A percentile compares a stretch with the other conserved stretches of the same genome.
phyloP scores from a whole-genome alignment of 805 yeast genomes.

The Metschnikowia kofuensis region DNA sequence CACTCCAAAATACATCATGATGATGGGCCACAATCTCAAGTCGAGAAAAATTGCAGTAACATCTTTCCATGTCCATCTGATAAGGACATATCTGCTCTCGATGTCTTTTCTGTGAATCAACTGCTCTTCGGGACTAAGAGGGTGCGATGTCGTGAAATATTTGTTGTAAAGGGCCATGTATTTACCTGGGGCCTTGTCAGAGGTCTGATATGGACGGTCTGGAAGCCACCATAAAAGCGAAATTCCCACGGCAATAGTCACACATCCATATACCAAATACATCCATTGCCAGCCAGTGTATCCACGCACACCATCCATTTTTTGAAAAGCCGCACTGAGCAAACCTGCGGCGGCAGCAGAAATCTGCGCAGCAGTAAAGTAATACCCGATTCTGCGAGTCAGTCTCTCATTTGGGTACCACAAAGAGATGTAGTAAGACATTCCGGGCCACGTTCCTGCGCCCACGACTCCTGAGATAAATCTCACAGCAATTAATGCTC shows the following conservation, averaged over 20 bases:
- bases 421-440: conserved; percentile 76
- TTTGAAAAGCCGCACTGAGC: conserved; percentile 84
- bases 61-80: conserved; percentile 60
- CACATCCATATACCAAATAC: conserved; percentile 70
- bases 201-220: conserved; percentile 54
- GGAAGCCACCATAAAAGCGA: conserved; percentile 81
- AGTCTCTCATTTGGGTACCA: conserved; percentile 83
- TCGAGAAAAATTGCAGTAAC: conserved; percentile 55
- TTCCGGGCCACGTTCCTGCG: conserved; percentile 90
- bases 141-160: conserved; percentile 36
- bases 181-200: conserved; percentile 14
- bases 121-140: conserved; percentile 54
- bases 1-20: conserved; percentile 88
- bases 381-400: conserved; percentile 80
- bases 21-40: conserved; percentile 71
- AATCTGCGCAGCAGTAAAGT: conserved; percentile 89
- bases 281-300: conserved; percentile 85
- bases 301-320: conserved; percentile 70
- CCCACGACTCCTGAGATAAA: conserved; percentile 73
- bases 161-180: conserved; percentile 21
- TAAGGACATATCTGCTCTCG: conserved; percentile 44
- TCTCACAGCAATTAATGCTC: conserved; percentile 68
- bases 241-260: conserved; percentile 64
- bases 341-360: conserved; percentile 88
- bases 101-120: conserved; percentile 60